These are phyloP conservation scores for Magnolia changhungtana DNA, from an alignment of 164 flowering plant species.

Conservation along the genomic window DNA sequence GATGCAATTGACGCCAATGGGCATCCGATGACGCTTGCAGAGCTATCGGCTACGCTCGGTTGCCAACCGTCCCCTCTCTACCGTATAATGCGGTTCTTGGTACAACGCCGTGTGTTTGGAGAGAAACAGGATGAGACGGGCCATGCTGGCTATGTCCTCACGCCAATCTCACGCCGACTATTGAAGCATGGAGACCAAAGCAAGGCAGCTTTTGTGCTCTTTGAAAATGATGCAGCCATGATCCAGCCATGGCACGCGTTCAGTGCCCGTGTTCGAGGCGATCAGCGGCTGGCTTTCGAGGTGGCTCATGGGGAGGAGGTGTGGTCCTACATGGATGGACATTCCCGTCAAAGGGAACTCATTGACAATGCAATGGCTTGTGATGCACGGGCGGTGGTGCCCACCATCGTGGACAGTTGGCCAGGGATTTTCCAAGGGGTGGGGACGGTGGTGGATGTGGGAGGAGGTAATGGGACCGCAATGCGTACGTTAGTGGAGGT, in stretches of 20 bases:
- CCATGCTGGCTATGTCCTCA: neutral
- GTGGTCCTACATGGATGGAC: neutral
- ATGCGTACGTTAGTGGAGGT: neutral
- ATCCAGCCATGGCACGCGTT: conserved; percentile 8
- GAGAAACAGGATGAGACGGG: neutral
- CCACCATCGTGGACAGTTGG: neutral
- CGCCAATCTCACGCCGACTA: conserved; percentile 12
- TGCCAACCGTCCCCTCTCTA: neutral
- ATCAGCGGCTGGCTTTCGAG: neutral
- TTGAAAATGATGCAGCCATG: conserved; percentile 7
- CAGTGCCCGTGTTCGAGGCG: neutral
- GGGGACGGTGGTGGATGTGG: conserved; percentile 7
- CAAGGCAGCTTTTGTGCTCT: conserved; percentile 1
- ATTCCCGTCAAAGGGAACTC: neutral
- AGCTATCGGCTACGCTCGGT: neutral
- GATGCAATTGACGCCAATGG: conserved; percentile 1
- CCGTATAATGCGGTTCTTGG: conserved; percentile 10
- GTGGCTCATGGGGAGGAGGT: conserved; percentile 2
- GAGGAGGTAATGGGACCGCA: conserved; percentile 7
- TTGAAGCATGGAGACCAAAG: neutral
- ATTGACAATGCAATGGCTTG: conserved; percentile 10
- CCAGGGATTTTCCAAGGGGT: conserved; percentile 1
- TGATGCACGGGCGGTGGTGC: conserved; percentile 4
- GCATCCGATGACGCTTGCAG: neutral
- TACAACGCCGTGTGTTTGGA: conserved; percentile 5